Percentiles rank a stretch among this genome's conserved stretches.
Conservation (phyloP, 768 basidiomycete species). For the Auriscalpium orientale region DNA sequence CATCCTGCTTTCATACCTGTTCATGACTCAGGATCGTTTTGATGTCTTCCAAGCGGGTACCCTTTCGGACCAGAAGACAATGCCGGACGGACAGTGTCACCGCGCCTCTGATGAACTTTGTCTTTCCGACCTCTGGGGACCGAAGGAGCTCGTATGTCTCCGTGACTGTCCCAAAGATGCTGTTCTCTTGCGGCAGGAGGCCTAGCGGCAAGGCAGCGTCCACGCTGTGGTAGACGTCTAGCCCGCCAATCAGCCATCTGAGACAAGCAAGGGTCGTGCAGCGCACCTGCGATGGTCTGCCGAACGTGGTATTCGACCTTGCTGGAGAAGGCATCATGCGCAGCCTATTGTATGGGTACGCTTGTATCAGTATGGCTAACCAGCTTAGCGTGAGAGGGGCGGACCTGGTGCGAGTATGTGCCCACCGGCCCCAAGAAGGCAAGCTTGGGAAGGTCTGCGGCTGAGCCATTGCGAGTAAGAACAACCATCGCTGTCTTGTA, state of each 20-base stretch:
- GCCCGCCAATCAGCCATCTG: neutral
- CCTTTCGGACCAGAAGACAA: slow-evolving; percentile 56
- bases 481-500: neutral
- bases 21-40: slow-evolving; percentile 67
- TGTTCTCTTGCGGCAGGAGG: slow-evolving; percentile 78
- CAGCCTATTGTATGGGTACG: slow-evolving; percentile 32
- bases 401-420: slow-evolving; percentile 63
- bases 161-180: slow-evolving; percentile 61
- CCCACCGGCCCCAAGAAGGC: slow-evolving; percentile 62
- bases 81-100: slow-evolving; percentile 56
- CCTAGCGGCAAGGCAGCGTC: slow-evolving; percentile 40
- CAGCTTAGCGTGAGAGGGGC: slow-evolving; percentile 19
- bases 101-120: slow-evolving; percentile 52
- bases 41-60: slow-evolving; percentile 48
- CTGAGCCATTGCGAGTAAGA: neutral
- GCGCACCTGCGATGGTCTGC: slow-evolving; percentile 16
- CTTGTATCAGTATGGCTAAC: neutral
- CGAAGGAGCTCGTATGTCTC: slow-evolving; percentile 70
- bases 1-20: slow-evolving; percentile 40
- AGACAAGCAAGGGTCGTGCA: neutral
- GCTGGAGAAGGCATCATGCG: slow-evolving; percentile 37
- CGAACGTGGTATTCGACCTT: slow-evolving; percentile 31
- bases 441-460: slow-evolving; percentile 21
- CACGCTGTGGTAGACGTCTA: slow-evolving; percentile 56
- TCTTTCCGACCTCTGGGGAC: slow-evolving; percentile 25